A percentile compares a stretch with the other conserved stretches of the same genome.
Conservation (phyloP, 2,329 filamentous ascomycete species). For the Bertia moriformis region DNA sequence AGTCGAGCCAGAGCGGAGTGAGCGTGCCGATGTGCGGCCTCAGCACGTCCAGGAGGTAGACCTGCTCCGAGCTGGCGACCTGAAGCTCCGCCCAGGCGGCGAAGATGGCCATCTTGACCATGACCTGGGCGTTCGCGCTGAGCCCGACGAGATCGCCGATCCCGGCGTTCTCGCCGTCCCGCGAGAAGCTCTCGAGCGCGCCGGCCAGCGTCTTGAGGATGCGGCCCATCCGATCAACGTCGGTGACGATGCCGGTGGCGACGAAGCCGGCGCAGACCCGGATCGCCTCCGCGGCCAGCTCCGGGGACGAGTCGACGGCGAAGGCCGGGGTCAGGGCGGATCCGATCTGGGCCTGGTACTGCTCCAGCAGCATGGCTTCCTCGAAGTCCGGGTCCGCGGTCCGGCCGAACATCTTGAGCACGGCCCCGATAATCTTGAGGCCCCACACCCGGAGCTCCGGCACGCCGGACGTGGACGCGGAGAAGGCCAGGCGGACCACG, state of each 20-base stretch:
- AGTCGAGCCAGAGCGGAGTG: constrained; percentile 86
- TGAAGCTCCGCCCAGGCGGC: constrained; percentile 95
- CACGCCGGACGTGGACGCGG: constrained; percentile 85
- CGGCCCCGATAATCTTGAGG: constrained; percentile 80
- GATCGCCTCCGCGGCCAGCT: constrained; percentile 86
- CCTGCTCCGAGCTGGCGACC: constrained; percentile 83
- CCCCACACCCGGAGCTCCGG: constrained; percentile 81
- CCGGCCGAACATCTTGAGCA: constrained; percentile 90
- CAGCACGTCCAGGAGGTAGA: constrained; percentile 75
- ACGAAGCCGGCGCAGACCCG: constrained; percentile 96
- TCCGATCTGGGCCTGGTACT: constrained; percentile 96
- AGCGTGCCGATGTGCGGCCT: constrained; percentile 80
- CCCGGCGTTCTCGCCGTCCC: constrained; percentile 63
- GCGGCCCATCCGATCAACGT: constrained; percentile 95
- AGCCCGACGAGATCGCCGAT: constrained; percentile 88
- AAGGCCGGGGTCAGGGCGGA: constrained; percentile 94
- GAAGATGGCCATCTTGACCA: constrained; percentile 96
- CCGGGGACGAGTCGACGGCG: constrained; percentile 85
- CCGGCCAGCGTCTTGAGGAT: constrained; percentile 87
- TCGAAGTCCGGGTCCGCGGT: constrained; percentile 91
- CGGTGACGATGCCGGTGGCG: constrained; percentile 89
- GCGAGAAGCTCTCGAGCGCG: constrained; percentile 81
- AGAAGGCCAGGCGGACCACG: constrained; percentile 91
- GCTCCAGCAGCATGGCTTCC: constrained; percentile 90
- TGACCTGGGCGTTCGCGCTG: constrained; percentile 89